A percentile compares a stretch with the other conserved stretches of the same genome.
phyloP scores from a whole-genome alignment of 805 yeast species.

The Ogataea naganishii region DNA sequence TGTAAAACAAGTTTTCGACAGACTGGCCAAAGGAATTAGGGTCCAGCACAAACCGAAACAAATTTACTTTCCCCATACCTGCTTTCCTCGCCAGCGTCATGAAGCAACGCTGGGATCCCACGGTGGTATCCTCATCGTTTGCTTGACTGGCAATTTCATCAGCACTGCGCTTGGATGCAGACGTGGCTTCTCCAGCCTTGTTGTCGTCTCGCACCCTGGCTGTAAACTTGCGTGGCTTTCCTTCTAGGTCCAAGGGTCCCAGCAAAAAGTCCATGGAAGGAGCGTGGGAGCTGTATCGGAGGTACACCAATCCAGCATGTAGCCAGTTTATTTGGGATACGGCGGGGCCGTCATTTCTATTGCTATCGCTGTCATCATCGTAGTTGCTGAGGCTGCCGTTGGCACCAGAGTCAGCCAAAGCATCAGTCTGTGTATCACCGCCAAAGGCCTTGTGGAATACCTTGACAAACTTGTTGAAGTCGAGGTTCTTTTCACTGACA shows the following conservation, averaged over 20 bases:
- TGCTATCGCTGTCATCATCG: conserved; percentile 34
- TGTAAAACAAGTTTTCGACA: conserved; percentile 76
- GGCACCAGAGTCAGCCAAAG: conserved; percentile 12
- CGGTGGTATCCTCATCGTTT: conserved; percentile 53
- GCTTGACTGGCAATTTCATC: conserved; percentile 40
- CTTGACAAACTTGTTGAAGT: conserved; percentile 36
- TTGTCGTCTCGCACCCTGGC: conserved; percentile 35
- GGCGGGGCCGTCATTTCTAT: no score
- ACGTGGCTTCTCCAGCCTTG: conserved; percentile 28
- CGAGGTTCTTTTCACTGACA: conserved; percentile 40
- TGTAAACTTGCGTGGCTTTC: conserved; percentile 28
- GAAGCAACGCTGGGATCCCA: conserved; percentile 50
- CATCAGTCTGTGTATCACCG: conserved; percentile 9
- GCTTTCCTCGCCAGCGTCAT: conserved; percentile 25
- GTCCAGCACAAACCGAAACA: conserved; percentile 62
- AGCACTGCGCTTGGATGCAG: conserved; percentile 48
- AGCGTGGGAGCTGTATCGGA: conserved; percentile 37
- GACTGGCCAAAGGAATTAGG: conserved; percentile 72
- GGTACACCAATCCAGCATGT: conserved; percentile 43
- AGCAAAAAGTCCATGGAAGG: conserved; percentile 50
- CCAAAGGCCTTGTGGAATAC: conserved; percentile 25
- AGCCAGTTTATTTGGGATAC: no score
- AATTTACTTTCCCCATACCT: conserved; percentile 34
- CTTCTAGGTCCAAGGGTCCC: conserved; percentile 63
- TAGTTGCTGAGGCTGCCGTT: conserved; percentile 24